phyloP scores from a whole-genome alignment of 208 protist genomes.

The Leishmania aethiopica region DNA sequence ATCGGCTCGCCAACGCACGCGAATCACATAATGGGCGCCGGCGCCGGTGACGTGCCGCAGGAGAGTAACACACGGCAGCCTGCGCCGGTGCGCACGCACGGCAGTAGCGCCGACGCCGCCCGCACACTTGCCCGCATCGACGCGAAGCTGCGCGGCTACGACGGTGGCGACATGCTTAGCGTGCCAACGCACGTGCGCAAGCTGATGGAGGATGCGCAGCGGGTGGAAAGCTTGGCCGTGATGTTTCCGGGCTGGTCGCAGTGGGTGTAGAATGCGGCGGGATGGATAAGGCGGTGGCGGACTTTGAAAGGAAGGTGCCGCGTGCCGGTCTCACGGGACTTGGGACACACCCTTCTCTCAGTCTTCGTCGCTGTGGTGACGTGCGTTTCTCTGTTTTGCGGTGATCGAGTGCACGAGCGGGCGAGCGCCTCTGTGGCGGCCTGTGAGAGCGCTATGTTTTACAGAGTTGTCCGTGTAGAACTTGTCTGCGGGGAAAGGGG shows the following conservation, averaged over 20 bases:
- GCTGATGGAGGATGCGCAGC: constrained; percentile 73
- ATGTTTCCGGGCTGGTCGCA: constrained; percentile 89
- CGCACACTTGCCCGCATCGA: constrained; percentile 76
- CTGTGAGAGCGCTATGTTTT: not conserved
- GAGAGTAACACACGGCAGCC: constrained; percentile 19
- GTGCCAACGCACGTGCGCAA: constrained; percentile 71
- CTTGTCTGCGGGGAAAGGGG: not conserved
- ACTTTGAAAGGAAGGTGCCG: not conserved
- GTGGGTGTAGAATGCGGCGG: constrained; percentile 57
- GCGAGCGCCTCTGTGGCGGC: not conserved
- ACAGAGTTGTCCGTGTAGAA: not conserved
- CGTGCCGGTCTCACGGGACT: not conserved
- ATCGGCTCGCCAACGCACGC: constrained; percentile 25
- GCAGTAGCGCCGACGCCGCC: constrained; percentile 65
- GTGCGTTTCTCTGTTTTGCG: not conserved
- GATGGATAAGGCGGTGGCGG: not conserved
- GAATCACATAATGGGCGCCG: not conserved
- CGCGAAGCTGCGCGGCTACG: constrained; percentile 89
- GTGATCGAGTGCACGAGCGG: not conserved
- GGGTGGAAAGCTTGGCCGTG: constrained; percentile 51
- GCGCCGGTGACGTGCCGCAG: not conserved
- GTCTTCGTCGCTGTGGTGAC: not conserved
- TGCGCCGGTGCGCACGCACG: constrained; percentile 23
- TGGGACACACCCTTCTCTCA: not conserved
- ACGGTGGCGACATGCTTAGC: constrained; percentile 63